Conservation (phyloP, 1,284 basidiomycete genomes). For the Melampsora larici-populina region DNA sequence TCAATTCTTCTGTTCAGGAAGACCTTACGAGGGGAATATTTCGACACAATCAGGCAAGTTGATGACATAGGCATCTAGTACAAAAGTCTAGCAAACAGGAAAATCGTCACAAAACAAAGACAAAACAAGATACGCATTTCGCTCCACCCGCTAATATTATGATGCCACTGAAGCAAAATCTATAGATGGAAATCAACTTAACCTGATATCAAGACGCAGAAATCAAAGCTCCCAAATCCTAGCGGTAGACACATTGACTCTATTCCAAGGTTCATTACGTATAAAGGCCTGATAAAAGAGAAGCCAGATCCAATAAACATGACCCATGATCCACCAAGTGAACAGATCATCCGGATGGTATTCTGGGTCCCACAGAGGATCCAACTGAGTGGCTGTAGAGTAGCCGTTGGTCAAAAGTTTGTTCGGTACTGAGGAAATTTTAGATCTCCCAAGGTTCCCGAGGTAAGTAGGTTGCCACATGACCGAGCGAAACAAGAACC, state of each 20-base stretch:
- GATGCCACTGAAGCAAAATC: too few species aligned
- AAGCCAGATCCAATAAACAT: neutral
- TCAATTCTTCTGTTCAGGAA: too few species aligned
- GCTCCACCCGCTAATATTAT: too few species aligned
- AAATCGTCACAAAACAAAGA: too few species aligned
- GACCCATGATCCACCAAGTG: neutral
- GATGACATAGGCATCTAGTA: too few species aligned
- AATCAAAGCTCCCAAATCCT: neutral
- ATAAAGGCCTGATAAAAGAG: neutral
- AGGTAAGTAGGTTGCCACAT: neutral
- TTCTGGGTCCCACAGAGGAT: neutral
- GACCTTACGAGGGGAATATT: too few species aligned
- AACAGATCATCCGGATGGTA: neutral
- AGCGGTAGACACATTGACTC: neutral
- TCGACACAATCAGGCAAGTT: too few species aligned
- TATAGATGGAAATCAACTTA: too few species aligned
- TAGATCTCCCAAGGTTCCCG: neutral
- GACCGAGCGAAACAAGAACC: neutral
- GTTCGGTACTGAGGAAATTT: neutral
- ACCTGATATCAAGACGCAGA: too few species aligned
- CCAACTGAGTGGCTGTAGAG: neutral
- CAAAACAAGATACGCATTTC: too few species aligned
- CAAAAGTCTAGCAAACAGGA: too few species aligned
- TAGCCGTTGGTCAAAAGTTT: neutral
- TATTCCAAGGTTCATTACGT: neutral